Percentiles rank a stretch among this genome's conserved stretches.
Evolutionary conservation across 345 rosid species (phyloP).

Genomic region (Salix koriyanagi): DNA sequence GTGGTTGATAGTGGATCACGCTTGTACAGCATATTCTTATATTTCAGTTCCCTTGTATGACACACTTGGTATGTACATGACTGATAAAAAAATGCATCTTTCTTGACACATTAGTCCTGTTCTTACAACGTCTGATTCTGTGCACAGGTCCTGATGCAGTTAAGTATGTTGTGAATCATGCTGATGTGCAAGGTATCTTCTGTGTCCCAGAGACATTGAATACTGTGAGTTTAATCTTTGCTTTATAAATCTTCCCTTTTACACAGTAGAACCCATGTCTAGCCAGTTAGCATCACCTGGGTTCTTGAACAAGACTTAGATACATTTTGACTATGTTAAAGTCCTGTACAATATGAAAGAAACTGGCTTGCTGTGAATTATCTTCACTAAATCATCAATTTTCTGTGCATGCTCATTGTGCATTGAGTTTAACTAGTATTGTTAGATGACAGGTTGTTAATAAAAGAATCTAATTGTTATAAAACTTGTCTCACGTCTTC

Average conservation of each 20-base stretch:
- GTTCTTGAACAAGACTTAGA: background rate
- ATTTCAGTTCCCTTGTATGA: slow-evolving; percentile 82
- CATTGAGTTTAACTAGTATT: too few relatives aligned
- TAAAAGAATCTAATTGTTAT: background rate
- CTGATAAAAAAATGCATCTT: background rate
- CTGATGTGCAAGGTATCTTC: slow-evolving; percentile 69
- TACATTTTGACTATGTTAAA: background rate
- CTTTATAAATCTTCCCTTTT: too few relatives aligned
- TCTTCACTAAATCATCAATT: background rate
- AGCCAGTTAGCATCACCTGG: background rate
- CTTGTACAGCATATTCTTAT: slow-evolving; percentile 89
- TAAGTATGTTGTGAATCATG: slow-evolving; percentile 67
- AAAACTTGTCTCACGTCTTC: background rate
- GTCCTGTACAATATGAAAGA: background rate
- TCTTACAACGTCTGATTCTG: slow-evolving; percentile 13
- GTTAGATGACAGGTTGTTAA: too few relatives aligned
- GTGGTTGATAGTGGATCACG: slow-evolving; percentile 92
- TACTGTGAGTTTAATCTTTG: slow-evolving; percentile 47
- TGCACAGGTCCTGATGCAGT: slow-evolving; percentile 86
- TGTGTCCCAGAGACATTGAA: slow-evolving; percentile 77
- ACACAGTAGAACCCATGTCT: background rate
- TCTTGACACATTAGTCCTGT: background rate
- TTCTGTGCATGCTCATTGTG: too few relatives aligned
- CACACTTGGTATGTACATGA: slow-evolving; percentile 65
- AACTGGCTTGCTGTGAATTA: background rate